Percentiles rank a stretch among this genome's conserved stretches.
Conservation (phyloP, 2,329 filamentous ascomycete genomes). For the Trichoderma atrobrunneum region DNA sequence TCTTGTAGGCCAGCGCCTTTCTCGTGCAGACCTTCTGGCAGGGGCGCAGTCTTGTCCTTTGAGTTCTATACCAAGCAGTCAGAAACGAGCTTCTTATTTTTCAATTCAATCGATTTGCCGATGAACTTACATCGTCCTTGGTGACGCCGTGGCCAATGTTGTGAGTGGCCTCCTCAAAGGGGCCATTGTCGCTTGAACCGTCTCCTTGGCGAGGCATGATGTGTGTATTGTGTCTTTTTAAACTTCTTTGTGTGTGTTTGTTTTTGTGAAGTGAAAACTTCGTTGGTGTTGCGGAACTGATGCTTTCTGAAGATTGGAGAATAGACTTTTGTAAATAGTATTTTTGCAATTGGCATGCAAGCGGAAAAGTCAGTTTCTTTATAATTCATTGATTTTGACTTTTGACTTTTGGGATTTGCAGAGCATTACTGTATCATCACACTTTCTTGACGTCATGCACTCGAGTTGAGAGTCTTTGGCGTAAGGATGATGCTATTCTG, state of each 20-base stretch:
- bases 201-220: constrained; percentile 52
- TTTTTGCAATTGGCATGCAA: not conserved
- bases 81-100: not conserved
- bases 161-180: constrained; percentile 37
- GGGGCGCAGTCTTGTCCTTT: constrained; percentile 48
- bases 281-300: not conserved
- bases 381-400: not conserved
- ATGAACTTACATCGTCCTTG: constrained; percentile 35
- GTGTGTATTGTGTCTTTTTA: not conserved
- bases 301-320: not conserved
- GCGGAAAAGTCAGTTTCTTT: not conserved
- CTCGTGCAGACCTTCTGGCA: constrained; percentile 44
- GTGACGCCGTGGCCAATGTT: constrained; percentile 46
- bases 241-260: not conserved
- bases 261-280: not conserved
- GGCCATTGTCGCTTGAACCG: constrained; percentile 47
- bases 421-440: not conserved
- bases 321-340: not conserved
- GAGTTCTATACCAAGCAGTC: not conserved
- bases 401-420: not conserved
- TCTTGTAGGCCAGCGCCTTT: constrained; percentile 43
- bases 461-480: not conserved
- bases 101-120: not conserved
- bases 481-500: constrained; percentile 14
- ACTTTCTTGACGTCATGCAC: not conserved